Conservation (phyloP, 2,329 filamentous ascomycete genomes). For the Neofusicoccum parvum region DNA sequence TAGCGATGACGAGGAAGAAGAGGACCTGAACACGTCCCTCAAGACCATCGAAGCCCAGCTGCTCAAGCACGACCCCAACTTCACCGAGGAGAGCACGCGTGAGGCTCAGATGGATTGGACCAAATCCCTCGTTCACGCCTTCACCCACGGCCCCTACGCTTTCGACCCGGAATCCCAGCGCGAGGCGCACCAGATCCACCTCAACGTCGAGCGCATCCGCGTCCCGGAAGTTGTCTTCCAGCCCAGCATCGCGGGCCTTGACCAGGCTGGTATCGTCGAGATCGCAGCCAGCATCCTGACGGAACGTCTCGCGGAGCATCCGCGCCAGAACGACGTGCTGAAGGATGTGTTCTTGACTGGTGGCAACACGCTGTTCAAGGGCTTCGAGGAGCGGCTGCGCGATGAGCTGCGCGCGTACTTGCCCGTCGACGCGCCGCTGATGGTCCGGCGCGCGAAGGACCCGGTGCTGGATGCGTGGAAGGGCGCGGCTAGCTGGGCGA, state of each 20-base stretch:
- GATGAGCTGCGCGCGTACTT: slow-evolving; percentile 73
- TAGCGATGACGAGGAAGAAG: slow-evolving; percentile 89
- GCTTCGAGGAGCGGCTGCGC: slow-evolving; percentile 80
- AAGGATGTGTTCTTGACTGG: slow-evolving; percentile 91
- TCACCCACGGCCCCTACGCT: slow-evolving; percentile 82
- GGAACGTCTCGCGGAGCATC: slow-evolving; percentile 67
- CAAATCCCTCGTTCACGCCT: slow-evolving; percentile 86
- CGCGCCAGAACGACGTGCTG: slow-evolving; percentile 69
- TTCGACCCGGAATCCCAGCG: slow-evolving; percentile 79
- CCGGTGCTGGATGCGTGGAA: slow-evolving; percentile 88
- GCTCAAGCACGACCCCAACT: slow-evolving; percentile 81
- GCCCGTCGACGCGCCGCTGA: slow-evolving; percentile 68
- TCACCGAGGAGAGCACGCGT: slow-evolving; percentile 88
- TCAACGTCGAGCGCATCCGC: slow-evolving; percentile 95
- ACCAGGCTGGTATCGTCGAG: slow-evolving; percentile 91
- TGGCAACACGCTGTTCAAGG: slow-evolving; percentile 83
- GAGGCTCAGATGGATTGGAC: slow-evolving; percentile 96
- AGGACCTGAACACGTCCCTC: slow-evolving; percentile 75
- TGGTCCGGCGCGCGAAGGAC: slow-evolving; percentile 72
- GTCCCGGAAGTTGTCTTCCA: slow-evolving; percentile 94
- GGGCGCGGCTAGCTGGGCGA: slow-evolving; percentile 85
- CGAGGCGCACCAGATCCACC: slow-evolving; percentile 84
- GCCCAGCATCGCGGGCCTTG: slow-evolving; percentile 85
- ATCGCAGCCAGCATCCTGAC: slow-evolving; percentile 88
- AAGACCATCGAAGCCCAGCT: slow-evolving; percentile 81